Percentiles rank a stretch among this genome's conserved stretches.
Evolutionary conservation across 2,329 filamentous ascomycete species (phyloP).

Genomic region (Ophiocordyceps polyrhachis-furcata): DNA sequence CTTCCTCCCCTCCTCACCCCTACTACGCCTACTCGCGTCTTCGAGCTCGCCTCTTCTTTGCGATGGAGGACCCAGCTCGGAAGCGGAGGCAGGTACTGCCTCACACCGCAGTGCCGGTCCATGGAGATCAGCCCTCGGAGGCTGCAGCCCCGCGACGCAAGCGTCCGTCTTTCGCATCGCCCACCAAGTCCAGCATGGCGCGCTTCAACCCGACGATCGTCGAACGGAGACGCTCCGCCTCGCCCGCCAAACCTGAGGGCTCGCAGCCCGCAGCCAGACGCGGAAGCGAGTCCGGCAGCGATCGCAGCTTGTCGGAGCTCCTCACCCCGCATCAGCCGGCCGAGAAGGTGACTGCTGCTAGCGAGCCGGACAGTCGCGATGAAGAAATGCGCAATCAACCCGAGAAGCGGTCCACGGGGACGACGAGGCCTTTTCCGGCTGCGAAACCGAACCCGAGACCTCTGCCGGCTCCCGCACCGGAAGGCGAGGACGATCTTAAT

Average conservation of each 20-base stretch:
- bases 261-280: background rate
- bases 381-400: conserved; percentile 4
- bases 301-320: conserved; percentile 10
- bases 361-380: conserved; percentile 7
- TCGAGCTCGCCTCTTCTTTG: background rate
- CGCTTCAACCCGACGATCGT: conserved; percentile 41
- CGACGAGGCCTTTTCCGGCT: conserved; percentile 19
- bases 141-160: conserved; percentile 9
- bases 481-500: conserved; percentile 11
- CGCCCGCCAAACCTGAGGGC: conserved; percentile 12
- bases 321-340: conserved; percentile 14
- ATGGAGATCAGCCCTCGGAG: conserved; percentile 2
- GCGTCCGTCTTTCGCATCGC: conserved; percentile 45
- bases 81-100: background rate
- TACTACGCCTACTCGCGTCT: too few relatives aligned
- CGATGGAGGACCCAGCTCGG: background rate
- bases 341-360: conserved; percentile 6
- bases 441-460: conserved; percentile 25
- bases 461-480: conserved; percentile 22
- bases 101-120: background rate
- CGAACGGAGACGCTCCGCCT: conserved; percentile 21
- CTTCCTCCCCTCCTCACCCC: background rate
- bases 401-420: conserved; percentile 8
- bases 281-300: conserved; percentile 3
- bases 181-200: conserved; percentile 44